These are phyloP conservation scores for Fusarium foetens DNA, from an alignment of 2,329 filamentous ascomycete species.

Conservation along the genomic window DNA sequence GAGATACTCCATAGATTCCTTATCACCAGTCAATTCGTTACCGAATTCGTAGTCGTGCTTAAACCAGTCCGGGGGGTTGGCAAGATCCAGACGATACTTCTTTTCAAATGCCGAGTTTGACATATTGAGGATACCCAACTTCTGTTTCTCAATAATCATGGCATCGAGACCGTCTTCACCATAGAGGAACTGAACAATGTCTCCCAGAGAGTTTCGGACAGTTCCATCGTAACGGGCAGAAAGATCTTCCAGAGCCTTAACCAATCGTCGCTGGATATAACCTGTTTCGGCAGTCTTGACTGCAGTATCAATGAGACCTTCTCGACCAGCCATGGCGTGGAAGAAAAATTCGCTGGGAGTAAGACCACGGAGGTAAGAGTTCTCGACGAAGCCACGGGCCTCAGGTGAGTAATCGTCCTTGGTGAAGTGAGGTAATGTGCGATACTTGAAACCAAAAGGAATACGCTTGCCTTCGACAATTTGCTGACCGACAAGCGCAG, in stretches of 20 bases:
- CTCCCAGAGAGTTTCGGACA: constrained; percentile 94
- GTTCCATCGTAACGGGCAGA: constrained; percentile 98
- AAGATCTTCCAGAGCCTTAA: constrained; percentile 97
- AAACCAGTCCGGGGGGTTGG: constrained; percentile 69
- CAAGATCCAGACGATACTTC: constrained; percentile 84
- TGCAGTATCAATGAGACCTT: constrained; percentile 99
- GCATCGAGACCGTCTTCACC: constrained; percentile 97
- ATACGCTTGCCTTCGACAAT: constrained; percentile 99
- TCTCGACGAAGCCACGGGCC: constrained; percentile 97
- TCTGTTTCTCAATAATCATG: constrained; percentile 91
- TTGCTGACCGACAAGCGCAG: constrained; percentile 95
- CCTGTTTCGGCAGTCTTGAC: constrained; percentile 99
- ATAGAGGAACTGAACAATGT: constrained; percentile 97
- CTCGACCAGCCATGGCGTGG: constrained; percentile 99
- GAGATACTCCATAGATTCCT: constrained; percentile 85
- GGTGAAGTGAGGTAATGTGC: constrained; percentile 95
- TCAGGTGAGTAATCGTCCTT: constrained; percentile 99
- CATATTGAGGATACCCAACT: constrained; percentile 85
- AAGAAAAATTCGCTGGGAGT: constrained; percentile 99
- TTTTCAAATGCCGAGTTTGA: constrained; percentile 81
- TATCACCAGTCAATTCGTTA: constrained; percentile 85
- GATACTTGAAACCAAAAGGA: constrained; percentile 98
- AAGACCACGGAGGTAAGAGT: constrained; percentile 94
- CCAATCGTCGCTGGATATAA: constrained; percentile 97
- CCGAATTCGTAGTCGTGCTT: constrained; percentile 74